Percentiles rank a stretch among this genome's conserved stretches.
Conservation (phyloP, 2,329 filamentous ascomycete genomes). For the Trichoderma semiorbis region DNA sequence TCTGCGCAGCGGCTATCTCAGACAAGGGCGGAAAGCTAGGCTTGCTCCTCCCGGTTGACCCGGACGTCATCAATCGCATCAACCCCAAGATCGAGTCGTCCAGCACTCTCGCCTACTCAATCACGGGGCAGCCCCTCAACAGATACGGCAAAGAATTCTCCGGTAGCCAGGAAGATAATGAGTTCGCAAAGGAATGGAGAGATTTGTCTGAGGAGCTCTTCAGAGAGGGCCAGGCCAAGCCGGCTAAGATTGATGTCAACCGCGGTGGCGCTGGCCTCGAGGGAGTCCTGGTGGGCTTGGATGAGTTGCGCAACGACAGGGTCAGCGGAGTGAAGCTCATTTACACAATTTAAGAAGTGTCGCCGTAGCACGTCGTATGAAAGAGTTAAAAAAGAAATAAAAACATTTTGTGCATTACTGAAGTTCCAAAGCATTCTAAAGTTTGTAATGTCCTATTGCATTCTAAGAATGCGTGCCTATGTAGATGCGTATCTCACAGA, state of each 20-base stretch:
- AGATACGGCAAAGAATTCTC: slow-evolving; percentile 25
- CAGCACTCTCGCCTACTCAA: slow-evolving; percentile 39
- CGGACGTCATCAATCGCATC: slow-evolving; percentile 26
- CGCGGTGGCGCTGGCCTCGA: slow-evolving; percentile 20
- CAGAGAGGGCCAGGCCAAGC: slow-evolving; percentile 36
- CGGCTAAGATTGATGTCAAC: slow-evolving; percentile 29
- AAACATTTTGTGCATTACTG: neutral
- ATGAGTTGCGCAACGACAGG: slow-evolving; percentile 20
- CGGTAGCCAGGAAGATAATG: slow-evolving; percentile 29
- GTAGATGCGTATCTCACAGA: neutral
- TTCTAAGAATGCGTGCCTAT: neutral
- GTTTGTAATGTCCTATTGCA: neutral
- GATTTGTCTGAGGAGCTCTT: slow-evolving; percentile 32
- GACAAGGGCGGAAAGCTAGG: slow-evolving; percentile 36
- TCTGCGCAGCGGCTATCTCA: slow-evolving; percentile 32
- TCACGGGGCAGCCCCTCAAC: slow-evolving; percentile 35
- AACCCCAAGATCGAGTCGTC: slow-evolving; percentile 32
- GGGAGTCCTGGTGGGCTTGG: slow-evolving; percentile 31
- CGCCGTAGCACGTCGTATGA: neutral
- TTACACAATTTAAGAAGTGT: neutral
- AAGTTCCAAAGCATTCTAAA: neutral
- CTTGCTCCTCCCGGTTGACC: slow-evolving; percentile 36
- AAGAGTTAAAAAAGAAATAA: neutral
- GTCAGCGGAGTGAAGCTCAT: slow-evolving; percentile 16
- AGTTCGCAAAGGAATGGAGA: slow-evolving; percentile 39